Evolutionary conservation across 2,329 filamentous ascomycete genomes (phyloP).

Genomic region (Neofusicoccum parvum): DNA sequence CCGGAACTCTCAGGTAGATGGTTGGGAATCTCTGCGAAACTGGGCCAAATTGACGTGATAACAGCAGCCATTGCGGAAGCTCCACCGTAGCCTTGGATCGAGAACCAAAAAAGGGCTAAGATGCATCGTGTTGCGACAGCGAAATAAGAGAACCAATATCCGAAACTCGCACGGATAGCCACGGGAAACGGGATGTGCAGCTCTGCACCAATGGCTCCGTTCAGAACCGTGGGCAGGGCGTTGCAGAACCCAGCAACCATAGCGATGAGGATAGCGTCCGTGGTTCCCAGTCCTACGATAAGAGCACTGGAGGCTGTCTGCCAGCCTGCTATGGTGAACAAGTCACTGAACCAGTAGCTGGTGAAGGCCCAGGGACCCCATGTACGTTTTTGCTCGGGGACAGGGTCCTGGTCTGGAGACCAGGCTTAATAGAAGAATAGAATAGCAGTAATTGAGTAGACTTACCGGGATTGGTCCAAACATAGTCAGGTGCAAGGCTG

Average conservation of each 20-base stretch:
- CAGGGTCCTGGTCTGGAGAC: neutral
- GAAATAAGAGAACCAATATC: neutral
- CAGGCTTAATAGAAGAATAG: too few species aligned
- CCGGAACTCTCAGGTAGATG: constrained; percentile 24
- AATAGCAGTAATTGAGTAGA: too few species aligned
- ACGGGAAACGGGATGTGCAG: neutral
- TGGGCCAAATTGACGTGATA: constrained; percentile 29
- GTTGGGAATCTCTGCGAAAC: constrained; percentile 23
- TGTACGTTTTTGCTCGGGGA: neutral
- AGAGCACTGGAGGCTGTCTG: neutral
- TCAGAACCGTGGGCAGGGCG: neutral
- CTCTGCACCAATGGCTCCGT: neutral
- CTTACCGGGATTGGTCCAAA: too few species aligned
- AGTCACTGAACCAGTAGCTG: neutral
- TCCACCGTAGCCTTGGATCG: neutral
- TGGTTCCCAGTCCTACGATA: neutral
- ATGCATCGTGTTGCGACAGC: neutral
- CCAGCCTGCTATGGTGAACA: neutral
- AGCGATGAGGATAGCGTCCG: neutral
- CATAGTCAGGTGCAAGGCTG: too few species aligned
- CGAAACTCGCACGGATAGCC: neutral
- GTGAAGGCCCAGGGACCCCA: neutral
- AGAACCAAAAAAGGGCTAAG: neutral
- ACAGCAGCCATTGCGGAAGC: constrained; percentile 19
- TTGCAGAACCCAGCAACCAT: neutral